A percentile compares a stretch with the other conserved stretches of the same genome.
These are phyloP conservation scores for Gamarada debralockiae DNA, from an alignment of 495 filamentous ascomycete species.

Conservation along the genomic window DNA sequence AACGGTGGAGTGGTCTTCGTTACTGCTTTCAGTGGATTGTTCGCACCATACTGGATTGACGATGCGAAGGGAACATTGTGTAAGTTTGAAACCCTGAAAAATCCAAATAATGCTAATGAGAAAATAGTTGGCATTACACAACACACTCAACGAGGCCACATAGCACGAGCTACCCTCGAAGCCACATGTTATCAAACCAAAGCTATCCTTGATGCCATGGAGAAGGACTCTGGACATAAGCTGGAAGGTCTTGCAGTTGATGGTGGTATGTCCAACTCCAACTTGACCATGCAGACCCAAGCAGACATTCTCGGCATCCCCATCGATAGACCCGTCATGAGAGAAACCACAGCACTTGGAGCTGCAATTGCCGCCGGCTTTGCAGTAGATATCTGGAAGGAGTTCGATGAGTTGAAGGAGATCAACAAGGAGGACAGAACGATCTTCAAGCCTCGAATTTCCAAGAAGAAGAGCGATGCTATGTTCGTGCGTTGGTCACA, in stretches of 20 bases:
- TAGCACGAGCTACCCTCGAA: constrained; percentile 91
- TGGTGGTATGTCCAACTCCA: constrained; percentile 91
- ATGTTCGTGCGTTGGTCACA: constrained; percentile 81
- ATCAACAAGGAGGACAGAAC: constrained; percentile 74
- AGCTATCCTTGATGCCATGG: constrained; percentile 94
- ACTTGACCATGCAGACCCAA: constrained; percentile 96
- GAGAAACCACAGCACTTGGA: constrained; percentile 88
- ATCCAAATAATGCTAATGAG: constrained; percentile 4
- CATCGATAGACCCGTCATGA: constrained; percentile 85
- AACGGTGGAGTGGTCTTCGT: constrained; percentile 93
- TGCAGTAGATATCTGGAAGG: constrained; percentile 77
- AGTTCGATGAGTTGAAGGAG: constrained; percentile 71
- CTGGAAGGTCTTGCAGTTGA: constrained; percentile 80
- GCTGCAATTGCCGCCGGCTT: constrained; percentile 94
- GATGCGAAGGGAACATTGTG: constrained; percentile 77
- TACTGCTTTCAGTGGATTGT: constrained; percentile 92
- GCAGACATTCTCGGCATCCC: constrained; percentile 86
- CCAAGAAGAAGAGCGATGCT: constrained; percentile 51
- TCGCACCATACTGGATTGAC: constrained; percentile 98
- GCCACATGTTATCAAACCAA: constrained; percentile 95
- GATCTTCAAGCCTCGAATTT: constrained; percentile 67
- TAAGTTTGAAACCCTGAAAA: constrained; percentile 20
- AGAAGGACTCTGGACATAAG: constrained; percentile 77
- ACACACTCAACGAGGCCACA: constrained; percentile 84
- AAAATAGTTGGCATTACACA: constrained; percentile 81